Conservation (phyloP, 176 grass and related monocot species). For the Zizania latifolia region DNA sequence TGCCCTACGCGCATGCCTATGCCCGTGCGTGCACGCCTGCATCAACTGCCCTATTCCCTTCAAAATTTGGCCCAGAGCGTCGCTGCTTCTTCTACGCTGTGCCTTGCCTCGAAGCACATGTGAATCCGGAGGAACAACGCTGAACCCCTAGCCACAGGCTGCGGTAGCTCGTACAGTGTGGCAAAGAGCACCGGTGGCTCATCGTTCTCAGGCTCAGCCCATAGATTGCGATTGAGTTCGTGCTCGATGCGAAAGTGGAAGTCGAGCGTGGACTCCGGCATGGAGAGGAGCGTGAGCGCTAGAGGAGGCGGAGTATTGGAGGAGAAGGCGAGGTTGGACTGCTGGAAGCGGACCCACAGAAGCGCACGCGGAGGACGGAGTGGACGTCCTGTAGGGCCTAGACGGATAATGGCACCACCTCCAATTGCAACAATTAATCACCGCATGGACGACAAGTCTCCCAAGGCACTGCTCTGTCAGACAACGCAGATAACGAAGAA, state of each 20-base stretch:
- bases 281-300: neutral
- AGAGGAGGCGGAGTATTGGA: neutral
- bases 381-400: slow-evolving; percentile 45
- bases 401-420: too few relatives aligned
- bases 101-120: too few relatives aligned
- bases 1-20: too few relatives aligned
- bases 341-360: slow-evolving; percentile 33
- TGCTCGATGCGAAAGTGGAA: slow-evolving; percentile 67
- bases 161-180: slow-evolving; percentile 40
- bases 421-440: too few relatives aligned
- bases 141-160: neutral
- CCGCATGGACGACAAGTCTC: too few relatives aligned
- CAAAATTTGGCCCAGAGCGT: too few relatives aligned
- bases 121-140: slow-evolving; percentile 47
- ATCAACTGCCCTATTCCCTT: too few relatives aligned
- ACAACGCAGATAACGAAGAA: neutral
- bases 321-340: slow-evolving; percentile 46
- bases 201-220: slow-evolving; percentile 24
- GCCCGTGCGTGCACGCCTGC: too few relatives aligned
- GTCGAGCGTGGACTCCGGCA: slow-evolving; percentile 1
- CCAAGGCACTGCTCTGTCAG: too few relatives aligned
- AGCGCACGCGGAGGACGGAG: slow-evolving; percentile 49
- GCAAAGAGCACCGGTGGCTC: slow-evolving; percentile 35
- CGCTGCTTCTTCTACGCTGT: too few relatives aligned
- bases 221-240: slow-evolving; percentile 69